A percentile compares a stretch with the other conserved stretches of the same genome.
Conservation (phyloP, 257 asterid genomes). For the Forsythia suspensa region DNA sequence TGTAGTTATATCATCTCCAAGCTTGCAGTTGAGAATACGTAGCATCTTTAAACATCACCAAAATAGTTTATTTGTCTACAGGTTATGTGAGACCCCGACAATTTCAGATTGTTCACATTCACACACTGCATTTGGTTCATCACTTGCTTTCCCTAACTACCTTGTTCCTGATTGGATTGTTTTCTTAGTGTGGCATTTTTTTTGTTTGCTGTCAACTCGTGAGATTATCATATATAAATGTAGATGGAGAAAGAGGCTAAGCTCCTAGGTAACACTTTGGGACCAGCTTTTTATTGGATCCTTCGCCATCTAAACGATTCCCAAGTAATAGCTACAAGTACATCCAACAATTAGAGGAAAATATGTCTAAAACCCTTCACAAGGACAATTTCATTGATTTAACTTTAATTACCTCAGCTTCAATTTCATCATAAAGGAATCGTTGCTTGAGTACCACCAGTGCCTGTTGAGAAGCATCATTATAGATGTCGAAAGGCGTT, state of each 20-base stretch:
- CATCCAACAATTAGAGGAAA: neutral
- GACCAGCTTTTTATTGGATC: neutral
- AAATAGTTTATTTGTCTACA: conserved; percentile 10
- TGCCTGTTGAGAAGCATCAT: conserved; percentile 98
- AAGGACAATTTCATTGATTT: conserved; percentile 8
- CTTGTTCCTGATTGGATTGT: neutral
- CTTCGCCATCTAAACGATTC: conserved; percentile 8
- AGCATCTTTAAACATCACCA: conserved; percentile 12
- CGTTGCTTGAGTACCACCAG: conserved; percentile 93
- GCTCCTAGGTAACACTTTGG: neutral
- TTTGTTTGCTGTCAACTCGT: neutral
- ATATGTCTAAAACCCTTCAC: neutral
- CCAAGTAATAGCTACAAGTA: conserved; percentile 8
- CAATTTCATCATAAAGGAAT: conserved; percentile 95
- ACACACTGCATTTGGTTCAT: neutral
- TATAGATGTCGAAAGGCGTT: conserved; percentile 96
- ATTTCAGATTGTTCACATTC: neutral
- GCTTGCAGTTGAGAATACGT: conserved; percentile 6
- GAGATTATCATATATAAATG: neutral
- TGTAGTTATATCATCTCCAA: conserved; percentile 9
- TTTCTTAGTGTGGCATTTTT: neutral
- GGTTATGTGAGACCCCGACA: neutral
- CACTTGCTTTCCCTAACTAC: neutral
- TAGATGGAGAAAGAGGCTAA: neutral
- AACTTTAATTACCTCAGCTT: conserved; percentile 83